phyloP scores from a whole-genome alignment of 1,284 basidiomycete species.

The Cystobasidium pallidum region DNA sequence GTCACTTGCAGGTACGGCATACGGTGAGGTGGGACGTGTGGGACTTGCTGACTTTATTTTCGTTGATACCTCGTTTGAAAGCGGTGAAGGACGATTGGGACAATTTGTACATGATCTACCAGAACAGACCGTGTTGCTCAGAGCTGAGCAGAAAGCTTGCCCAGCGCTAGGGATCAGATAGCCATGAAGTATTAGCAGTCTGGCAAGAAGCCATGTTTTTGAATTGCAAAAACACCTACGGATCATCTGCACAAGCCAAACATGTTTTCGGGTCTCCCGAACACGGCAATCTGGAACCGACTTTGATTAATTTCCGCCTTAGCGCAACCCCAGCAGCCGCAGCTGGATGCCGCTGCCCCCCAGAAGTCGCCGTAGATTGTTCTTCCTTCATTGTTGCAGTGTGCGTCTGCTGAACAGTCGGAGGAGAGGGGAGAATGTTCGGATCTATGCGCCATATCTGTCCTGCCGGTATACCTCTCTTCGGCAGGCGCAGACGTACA shows the following conservation, averaged over 20 bases:
- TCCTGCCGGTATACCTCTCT: constrained; percentile 27
- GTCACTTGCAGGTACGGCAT: background rate
- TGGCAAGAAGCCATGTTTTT: no score
- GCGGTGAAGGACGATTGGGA: constrained; percentile 38
- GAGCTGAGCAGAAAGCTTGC: constrained; percentile 31
- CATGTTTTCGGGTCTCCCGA: constrained; percentile 52
- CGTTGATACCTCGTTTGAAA: constrained; percentile 9
- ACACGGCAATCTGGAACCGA: constrained; percentile 45
- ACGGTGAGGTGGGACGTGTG: background rate
- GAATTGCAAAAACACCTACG: no score
- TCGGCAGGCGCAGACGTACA: constrained; percentile 9
- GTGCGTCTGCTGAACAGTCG: constrained; percentile 12
- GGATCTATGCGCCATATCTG: constrained; percentile 37
- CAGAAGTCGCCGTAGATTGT: background rate
- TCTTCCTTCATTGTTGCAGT: constrained; percentile 22
- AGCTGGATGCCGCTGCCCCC: background rate
- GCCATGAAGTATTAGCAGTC: no score
- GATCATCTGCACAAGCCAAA: constrained; percentile 52
- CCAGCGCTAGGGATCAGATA: constrained; percentile 16
- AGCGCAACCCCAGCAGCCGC: constrained; percentile 37
- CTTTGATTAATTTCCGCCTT: constrained; percentile 34
- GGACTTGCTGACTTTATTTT: background rate
- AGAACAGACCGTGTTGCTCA: constrained; percentile 44
- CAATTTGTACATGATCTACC: constrained; percentile 48
- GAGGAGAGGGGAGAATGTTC: constrained; percentile 1